Base-by-base conservation (phyloP, 2,329 filamentous ascomycete species). In the Pseudopyrenochaeta lycopersici region DNA sequence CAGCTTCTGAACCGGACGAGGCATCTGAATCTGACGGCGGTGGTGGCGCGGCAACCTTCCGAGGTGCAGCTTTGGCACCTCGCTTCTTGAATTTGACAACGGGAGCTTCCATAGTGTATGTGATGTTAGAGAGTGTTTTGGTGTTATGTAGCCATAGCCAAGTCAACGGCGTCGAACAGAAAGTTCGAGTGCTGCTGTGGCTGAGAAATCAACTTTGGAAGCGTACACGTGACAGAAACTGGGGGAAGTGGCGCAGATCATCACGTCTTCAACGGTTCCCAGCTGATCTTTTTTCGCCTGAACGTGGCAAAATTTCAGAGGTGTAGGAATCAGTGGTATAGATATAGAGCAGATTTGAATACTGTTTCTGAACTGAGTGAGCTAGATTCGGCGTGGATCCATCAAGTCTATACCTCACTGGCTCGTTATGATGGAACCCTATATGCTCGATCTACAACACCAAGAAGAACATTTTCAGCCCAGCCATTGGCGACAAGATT, bases 21-120 rank as follows among this genome's bases (percentile, higher is more conserved):
- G 85, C 85, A 11, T 89, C 88, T 12, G 72, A 75, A 46, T 71
- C 67, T 31, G 71, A 73, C 29, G 52, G 61, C 5, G 91, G 90
- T 47, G 92, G 91, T 38, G 92, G 91, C 32, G 92, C 90, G 17
- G 90, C 85, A 62, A 91, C 87, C 80, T 96, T 97, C 70, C 93
- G 87, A 49, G 93, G 81, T 71, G 91, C 93, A 58, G 84, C 85
- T 73, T 92, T 96, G 68, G 85, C 84, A 62, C 86, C 84, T 73
- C 93, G 87, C 76, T 95, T 96, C 76, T 96, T 97, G 84, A 97
- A 97, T 46, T 90, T 76, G 12, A 89, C 84, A 11, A 88, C 81
- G 0, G 85, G 84, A 1, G 78, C 79, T 23, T 78, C 73, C 27
- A 74, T 57, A 15, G 66, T 70, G 73, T 73, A 53, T n/a, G 63